A percentile compares a stretch with the other conserved stretches of the same genome.
These are phyloP conservation scores for Parathielavia hyrcaniae DNA, from an alignment of 495 filamentous ascomycete genomes.

Conservation along the genomic window DNA sequence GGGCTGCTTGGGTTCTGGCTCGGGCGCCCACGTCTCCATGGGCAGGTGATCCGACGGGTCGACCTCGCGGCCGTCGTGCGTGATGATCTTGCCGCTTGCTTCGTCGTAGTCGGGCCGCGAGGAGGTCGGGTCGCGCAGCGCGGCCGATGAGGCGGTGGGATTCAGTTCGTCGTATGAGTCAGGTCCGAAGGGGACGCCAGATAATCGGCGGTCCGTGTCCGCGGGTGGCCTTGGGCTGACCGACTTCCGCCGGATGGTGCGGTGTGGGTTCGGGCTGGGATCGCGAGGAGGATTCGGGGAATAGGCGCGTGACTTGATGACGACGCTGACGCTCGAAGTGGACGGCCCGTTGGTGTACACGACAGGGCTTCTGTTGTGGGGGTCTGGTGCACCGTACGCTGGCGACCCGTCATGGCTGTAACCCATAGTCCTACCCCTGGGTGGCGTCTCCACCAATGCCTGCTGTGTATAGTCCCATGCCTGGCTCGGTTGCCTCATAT, in stretches of 20 bases:
- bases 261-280: slow-evolving; percentile 32
- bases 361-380: slow-evolving; percentile 30
- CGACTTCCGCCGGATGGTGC: slow-evolving; percentile 64
- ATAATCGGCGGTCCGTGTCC: slow-evolving; percentile 47
- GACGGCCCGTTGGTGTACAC: slow-evolving; percentile 39
- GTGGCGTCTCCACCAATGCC: slow-evolving; percentile 30
- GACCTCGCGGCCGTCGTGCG: slow-evolving; percentile 76
- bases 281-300: slow-evolving; percentile 51
- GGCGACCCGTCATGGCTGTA: slow-evolving; percentile 27
- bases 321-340: slow-evolving; percentile 28
- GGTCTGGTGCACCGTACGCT: slow-evolving; percentile 19
- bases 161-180: slow-evolving; percentile 80
- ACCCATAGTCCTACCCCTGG: slow-evolving; percentile 38
- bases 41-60: slow-evolving; percentile 93
- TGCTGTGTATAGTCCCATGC: slow-evolving; percentile 38
- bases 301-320: slow-evolving; percentile 44
- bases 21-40: slow-evolving; percentile 84
- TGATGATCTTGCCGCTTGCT: slow-evolving; percentile 60
- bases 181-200: slow-evolving; percentile 75
- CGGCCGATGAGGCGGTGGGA: slow-evolving; percentile 43
- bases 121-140: slow-evolving; percentile 24
- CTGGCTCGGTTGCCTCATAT: slow-evolving; percentile 35
- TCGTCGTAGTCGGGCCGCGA: slow-evolving; percentile 38
- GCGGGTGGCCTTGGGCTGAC: slow-evolving; percentile 64
- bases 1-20: slow-evolving; percentile 71